These are phyloP conservation scores for Starmerella gropengiesseri DNA, from an alignment of 805 yeast genomes.

Conservation along the genomic window DNA sequence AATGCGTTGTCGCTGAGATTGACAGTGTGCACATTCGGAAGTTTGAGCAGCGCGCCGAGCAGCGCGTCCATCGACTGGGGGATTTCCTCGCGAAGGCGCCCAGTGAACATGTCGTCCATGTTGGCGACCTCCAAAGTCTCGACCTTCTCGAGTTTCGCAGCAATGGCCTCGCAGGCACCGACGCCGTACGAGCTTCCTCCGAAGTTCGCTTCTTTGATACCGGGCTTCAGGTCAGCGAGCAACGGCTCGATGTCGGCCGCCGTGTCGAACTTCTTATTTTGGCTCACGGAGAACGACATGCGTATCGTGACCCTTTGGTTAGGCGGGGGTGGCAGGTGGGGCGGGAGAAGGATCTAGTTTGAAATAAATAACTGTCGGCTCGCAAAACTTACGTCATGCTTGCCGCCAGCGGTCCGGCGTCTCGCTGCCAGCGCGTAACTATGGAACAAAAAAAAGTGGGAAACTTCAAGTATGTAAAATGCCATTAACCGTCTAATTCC, in stretches of 20 bases:
- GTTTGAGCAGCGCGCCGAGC: conserved; percentile 59
- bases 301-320: too few relatives aligned
- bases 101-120: conserved; percentile 88
- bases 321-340: too few relatives aligned
- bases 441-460: too few relatives aligned
- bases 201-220: conserved; percentile 54
- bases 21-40: conserved; percentile 58
- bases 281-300: conserved; percentile 16
- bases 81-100: conserved; percentile 88
- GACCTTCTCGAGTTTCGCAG: conserved; percentile 39
- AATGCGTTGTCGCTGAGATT: conserved; percentile 92
- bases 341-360: too few relatives aligned
- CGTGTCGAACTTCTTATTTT: conserved; percentile 49
- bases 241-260: conserved; percentile 63
- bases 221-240: conserved; percentile 42
- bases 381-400: background rate
- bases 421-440: too few relatives aligned
- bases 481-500: too few relatives aligned
- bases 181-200: conserved; percentile 93
- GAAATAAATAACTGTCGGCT: too few relatives aligned
- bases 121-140: conserved; percentile 49
- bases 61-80: conserved; percentile 68
- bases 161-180: conserved; percentile 68
- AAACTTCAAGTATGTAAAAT: too few relatives aligned
- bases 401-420: too few relatives aligned